Evolutionary conservation across 1,139 yeast species (phyloP).

Genomic region (Kurtzmaniella quercitrusa): DNA sequence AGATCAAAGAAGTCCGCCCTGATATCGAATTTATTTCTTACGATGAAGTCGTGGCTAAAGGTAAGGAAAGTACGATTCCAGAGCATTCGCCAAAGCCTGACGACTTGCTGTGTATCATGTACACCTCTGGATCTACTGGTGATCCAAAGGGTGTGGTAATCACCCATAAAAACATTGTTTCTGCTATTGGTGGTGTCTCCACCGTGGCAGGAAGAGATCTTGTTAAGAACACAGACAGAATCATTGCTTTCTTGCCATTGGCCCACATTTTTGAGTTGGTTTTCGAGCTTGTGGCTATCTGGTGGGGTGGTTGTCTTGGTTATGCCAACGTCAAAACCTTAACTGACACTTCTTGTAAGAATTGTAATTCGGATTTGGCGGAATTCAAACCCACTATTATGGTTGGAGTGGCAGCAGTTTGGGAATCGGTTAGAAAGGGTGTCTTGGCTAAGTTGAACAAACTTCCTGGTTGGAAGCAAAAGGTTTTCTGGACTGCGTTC

Average conservation of each 20-base stretch:
- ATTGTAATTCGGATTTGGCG: slow-evolving; percentile 84
- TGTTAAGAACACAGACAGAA: slow-evolving; percentile 56
- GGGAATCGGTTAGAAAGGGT: slow-evolving; percentile 96
- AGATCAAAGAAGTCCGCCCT: slow-evolving; percentile 65
- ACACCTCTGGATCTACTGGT: slow-evolving; percentile 98
- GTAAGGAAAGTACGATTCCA: slow-evolving; percentile 40
- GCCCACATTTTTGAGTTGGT: slow-evolving; percentile 95
- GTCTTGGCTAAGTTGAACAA: slow-evolving; percentile 69
- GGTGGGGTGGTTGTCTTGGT: slow-evolving; percentile 91
- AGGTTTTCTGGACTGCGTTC: slow-evolving; percentile 86
- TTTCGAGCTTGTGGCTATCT: slow-evolving; percentile 72
- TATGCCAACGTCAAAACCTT: slow-evolving; percentile 92
- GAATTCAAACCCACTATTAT: slow-evolving; percentile 88
- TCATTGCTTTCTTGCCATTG: slow-evolving; percentile 86
- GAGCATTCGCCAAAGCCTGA: slow-evolving; percentile 57
- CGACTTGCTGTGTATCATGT: slow-evolving; percentile 91
- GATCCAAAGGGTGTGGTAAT: slow-evolving; percentile 95
- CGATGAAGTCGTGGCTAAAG: slow-evolving; percentile 64
- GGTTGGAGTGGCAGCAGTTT: slow-evolving; percentile 99
- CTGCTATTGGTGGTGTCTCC: slow-evolving; percentile 82
- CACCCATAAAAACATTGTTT: slow-evolving; percentile 69
- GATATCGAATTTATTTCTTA: slow-evolving; percentile 64
- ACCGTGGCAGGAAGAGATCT: slow-evolving; percentile 53
- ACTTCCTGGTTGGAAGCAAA: slow-evolving; percentile 66
- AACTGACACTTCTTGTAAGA: slow-evolving; percentile 73